Evolutionary conservation across 192 early-diverging fungal species (phyloP), one percentile per base, ranked within the genome.

Genomic region (Umbelopsis vinacea): DNA sequence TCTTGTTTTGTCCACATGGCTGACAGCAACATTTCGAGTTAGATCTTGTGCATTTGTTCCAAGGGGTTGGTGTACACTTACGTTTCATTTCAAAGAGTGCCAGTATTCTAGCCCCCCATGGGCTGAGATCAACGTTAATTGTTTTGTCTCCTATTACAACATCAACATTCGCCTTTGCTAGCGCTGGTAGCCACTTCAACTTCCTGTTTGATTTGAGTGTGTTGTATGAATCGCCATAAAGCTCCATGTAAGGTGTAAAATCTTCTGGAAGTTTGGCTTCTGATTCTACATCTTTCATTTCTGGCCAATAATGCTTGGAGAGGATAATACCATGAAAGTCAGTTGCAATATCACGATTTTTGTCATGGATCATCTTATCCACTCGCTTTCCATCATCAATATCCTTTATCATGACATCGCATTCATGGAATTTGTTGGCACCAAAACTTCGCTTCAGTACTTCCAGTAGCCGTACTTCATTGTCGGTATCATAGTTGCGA

Each of bases 321-420:
- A 43, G 53, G 12, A 48, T 52, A 21, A 23, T 19, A 47, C 40
- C 66, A 38, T 46, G 47, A 15, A 50, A 71, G 52, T 67, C n/a
- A n/a, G 21, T 14, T 15, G 75, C 43, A 9, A 52, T 33, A 57
- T 46, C 11, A 0, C 66, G 17, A 6, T 38, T 46, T 43, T 69
- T 45, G 11, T 84, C 81, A 22, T 81, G 70, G n/a, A 90, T 79
- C 55, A 80, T 79, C 54, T 81, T 80, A 45, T 88, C 83, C 12
- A 90, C 79, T 23, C 93, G 82, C 46, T 88, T 87, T 0, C 92
- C 93, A 46, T 92, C 91, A 14, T 88, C 86, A 33, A 93, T 74
- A 63, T 94, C 93, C 68, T 90, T 92, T 6, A 94, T 79, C 93
- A 94, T 94, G 8, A 94, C 92, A 66, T 93, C 92, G 67, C 90